Percentiles rank a stretch among this genome's conserved stretches.
Conservation (phyloP, 116 monocot species). For the Cymodocea nodosa region DNA sequence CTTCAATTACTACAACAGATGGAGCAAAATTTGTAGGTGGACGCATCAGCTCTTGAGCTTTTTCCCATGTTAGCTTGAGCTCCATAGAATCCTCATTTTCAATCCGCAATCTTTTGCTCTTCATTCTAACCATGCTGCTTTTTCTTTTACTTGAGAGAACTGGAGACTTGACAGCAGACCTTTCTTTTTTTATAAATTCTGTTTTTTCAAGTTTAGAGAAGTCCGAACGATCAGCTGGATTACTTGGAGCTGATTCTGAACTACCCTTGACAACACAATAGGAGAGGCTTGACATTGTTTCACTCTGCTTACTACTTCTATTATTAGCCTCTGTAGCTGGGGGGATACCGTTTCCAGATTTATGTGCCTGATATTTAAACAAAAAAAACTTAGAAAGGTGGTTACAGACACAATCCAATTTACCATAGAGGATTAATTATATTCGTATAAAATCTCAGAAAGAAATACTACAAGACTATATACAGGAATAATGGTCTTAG, state of each 20-base stretch:
- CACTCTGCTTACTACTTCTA: slow-evolving; percentile 21
- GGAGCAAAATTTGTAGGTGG: slow-evolving; percentile 46
- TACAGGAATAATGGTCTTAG: not conserved
- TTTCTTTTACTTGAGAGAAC: slow-evolving; percentile 37
- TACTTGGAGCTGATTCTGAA: slow-evolving; percentile 24
- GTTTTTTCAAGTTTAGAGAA: slow-evolving; percentile 32
- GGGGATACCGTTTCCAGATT: slow-evolving; percentile 35
- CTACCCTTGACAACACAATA: slow-evolving; percentile 22
- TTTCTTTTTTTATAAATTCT: slow-evolving; percentile 49
- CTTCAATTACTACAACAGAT: slow-evolving; percentile 59
- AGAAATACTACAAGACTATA: not conserved
- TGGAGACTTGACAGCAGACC: slow-evolving; percentile 21
- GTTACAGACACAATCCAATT: not conserved
- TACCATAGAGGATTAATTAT: too few species aligned
- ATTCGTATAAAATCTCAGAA: not conserved
- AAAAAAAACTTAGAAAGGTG: not conserved
- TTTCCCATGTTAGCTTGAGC: slow-evolving; percentile 90
- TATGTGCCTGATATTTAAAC: slow-evolving; percentile 19
- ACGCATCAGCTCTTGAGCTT: slow-evolving; percentile 80
- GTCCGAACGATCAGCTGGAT: slow-evolving; percentile 23
- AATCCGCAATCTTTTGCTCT: slow-evolving; percentile 67
- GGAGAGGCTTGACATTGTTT: slow-evolving; percentile 17
- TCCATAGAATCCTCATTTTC: slow-evolving; percentile 86
- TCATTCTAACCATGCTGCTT: slow-evolving; percentile 40
- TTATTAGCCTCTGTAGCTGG: slow-evolving; percentile 27